phyloP scores from a whole-genome alignment of 2,329 filamentous ascomycete genomes.

The Colletotrichum viniferum region DNA sequence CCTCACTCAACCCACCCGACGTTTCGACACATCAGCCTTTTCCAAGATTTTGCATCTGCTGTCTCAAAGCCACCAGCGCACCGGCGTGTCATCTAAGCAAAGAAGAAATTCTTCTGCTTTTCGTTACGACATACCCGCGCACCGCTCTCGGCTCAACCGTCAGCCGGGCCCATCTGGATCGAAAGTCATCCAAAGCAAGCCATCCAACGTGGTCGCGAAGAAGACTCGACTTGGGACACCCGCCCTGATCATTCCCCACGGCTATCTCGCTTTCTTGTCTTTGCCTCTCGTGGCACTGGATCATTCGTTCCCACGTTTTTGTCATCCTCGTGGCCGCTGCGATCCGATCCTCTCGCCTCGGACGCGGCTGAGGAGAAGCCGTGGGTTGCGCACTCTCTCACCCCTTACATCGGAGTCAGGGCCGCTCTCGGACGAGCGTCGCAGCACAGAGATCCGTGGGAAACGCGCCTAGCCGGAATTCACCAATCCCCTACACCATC shows the following conservation, averaged over 20 bases:
- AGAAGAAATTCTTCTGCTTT: background rate
- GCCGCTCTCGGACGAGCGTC: background rate
- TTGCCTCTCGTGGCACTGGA: background rate
- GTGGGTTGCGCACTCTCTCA: background rate
- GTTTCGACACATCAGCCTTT: background rate
- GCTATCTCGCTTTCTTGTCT: background rate
- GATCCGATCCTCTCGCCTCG: background rate
- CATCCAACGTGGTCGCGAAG: conserved; percentile 10
- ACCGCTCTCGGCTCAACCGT: background rate
- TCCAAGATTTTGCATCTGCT: background rate
- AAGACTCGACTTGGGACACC: background rate
- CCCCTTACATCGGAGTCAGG: conserved; percentile 5
- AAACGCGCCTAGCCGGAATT: background rate
- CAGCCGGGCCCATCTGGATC: background rate
- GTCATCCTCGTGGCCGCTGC: background rate
- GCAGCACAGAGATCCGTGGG: background rate
- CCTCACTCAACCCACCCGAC: background rate
- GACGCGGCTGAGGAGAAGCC: background rate
- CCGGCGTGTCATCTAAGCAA: background rate
- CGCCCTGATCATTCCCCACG: background rate
- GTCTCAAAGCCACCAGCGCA: background rate
- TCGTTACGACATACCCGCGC: background rate
- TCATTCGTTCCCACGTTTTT: background rate
- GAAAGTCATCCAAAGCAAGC: background rate
- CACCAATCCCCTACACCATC: background rate